Base-by-base conservation (phyloP, 2,329 filamentous ascomycete species). In the Myriosclerotinia scirpicola region DNA sequence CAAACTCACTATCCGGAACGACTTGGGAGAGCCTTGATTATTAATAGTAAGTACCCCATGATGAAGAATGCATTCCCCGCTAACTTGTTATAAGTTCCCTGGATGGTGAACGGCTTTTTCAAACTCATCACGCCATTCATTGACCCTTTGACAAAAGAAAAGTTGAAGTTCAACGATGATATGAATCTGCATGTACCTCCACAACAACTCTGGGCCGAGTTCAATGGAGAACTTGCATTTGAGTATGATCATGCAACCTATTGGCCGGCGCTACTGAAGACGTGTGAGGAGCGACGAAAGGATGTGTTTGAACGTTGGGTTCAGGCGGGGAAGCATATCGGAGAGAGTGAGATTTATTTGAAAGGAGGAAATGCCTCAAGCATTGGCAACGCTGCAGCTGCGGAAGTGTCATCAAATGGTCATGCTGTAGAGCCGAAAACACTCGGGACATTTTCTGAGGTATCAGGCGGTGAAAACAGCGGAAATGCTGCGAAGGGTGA, bases 91-190 rank as follows among this genome's bases (percentile, higher is more conserved):
- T 59, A 70, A 94, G 91, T 97, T 59, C 94, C 94, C 0, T 97
- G 92, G 87, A 85, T 96, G 70, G 91, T 98, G 69, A 89, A 87
- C 78, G 91, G 91, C 61, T 99, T 99, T 84, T 96, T 98, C 84
- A 97, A 96, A 80, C 82, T 97, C 74, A 93, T 99, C 79, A 93
- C 88, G 5, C 93, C 94, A 50, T 97, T 99, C 80, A 97, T 99
- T 80, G 95, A 99, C 79, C 95, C 95, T 9, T 81, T 93, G 74
- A 99, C 95, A 12, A 88, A 91, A 67, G 88, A 95, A 75, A 99
- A 99, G 83, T 88, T 99, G 81, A 96, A 95, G 81, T 97, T 97
- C 84, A 97, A 98, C 82, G 93, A 97, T 78, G 90, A 96, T 76
- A 88, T 97, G 81, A 84, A 84, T 72, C 82, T 90, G 72, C 92